These are phyloP conservation scores for Tolypocladium sp. DNA, from an alignment of 2,329 filamentous ascomycete genomes.

Conservation along the genomic window DNA sequence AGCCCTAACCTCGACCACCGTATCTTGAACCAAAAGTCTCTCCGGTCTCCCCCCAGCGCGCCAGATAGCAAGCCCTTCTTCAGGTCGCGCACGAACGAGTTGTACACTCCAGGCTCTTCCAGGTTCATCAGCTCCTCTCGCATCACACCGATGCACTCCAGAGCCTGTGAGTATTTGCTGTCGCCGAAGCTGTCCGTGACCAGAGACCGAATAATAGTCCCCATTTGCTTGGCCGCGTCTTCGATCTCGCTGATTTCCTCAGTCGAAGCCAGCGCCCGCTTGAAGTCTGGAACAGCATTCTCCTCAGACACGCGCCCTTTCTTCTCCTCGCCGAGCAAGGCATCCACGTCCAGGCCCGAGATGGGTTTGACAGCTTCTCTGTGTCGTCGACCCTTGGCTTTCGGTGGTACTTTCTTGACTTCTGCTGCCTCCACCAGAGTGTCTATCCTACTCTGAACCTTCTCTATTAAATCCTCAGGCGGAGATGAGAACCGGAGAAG, in stretches of 20 bases:
- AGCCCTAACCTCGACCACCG: slow-evolving; percentile 60
- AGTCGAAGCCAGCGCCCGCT: slow-evolving; percentile 59
- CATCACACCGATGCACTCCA: slow-evolving; percentile 71
- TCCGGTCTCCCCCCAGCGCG: slow-evolving; percentile 65
- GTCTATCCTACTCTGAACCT: slow-evolving; percentile 48
- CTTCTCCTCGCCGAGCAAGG: slow-evolving; percentile 55
- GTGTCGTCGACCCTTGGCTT: slow-evolving; percentile 63
- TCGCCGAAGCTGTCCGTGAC: slow-evolving; percentile 69
- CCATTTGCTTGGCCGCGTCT: slow-evolving; percentile 67
- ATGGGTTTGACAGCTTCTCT: slow-evolving; percentile 70
- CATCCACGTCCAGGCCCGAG: slow-evolving; percentile 81
- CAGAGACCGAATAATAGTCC: slow-evolving; percentile 55
- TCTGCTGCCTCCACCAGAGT: slow-evolving; percentile 60
- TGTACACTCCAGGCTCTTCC: slow-evolving; percentile 70
- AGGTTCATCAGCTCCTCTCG: slow-evolving; percentile 65
- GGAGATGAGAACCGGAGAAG: slow-evolving; percentile 67
- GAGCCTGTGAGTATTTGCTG: slow-evolving; percentile 60
- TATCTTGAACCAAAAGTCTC: slow-evolving; percentile 75
- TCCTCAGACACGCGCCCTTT: slow-evolving; percentile 40
- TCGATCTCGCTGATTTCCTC: slow-evolving; percentile 53
- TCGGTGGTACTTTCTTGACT: slow-evolving; percentile 82
- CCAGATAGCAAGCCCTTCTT: slow-evolving; percentile 64
- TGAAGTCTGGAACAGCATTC: slow-evolving; percentile 87
- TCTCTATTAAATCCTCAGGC: slow-evolving; percentile 54
- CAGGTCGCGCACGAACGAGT: slow-evolving; percentile 59